These are phyloP conservation scores for Rhizopus arrhizus DNA, from an alignment of 371 early-diverging fungal species.

Conservation along the genomic window DNA sequence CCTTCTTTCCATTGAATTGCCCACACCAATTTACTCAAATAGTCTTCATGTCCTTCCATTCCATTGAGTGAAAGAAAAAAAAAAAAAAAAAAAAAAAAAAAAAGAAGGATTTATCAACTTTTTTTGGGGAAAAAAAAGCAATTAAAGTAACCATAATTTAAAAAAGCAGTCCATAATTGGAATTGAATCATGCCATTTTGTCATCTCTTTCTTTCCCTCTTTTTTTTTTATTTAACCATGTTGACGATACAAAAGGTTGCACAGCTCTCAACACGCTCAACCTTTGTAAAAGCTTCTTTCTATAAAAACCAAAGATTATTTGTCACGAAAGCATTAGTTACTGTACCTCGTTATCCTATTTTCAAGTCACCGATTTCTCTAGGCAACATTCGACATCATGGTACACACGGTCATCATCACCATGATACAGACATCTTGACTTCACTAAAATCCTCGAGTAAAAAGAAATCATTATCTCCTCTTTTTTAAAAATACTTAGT, in stretches of 20 bases:
- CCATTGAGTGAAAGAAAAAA: neutral
- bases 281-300: neutral
- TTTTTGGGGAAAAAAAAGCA: neutral
- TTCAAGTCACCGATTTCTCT: neutral
- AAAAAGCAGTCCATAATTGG: conserved; percentile 6
- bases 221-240: neutral
- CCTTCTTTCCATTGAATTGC: conserved; percentile 18
- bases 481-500: neutral
- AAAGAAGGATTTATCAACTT: neutral
- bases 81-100: neutral
- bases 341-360: neutral
- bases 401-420: conserved; percentile 25
- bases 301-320: neutral
- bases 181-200: conserved; percentile 3
- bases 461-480: neutral
- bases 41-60: neutral
- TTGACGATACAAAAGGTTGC: neutral
- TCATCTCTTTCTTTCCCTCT: neutral
- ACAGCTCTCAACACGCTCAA: neutral
- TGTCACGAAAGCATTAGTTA: neutral
- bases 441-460: conserved; percentile 26
- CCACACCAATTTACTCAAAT: neutral
- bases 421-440: conserved; percentile 26
- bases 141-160: neutral
- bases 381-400: conserved; percentile 23